Conservation (phyloP, 2,329 filamentous ascomycete genomes). For the Exophiala oligosperma region DNA sequence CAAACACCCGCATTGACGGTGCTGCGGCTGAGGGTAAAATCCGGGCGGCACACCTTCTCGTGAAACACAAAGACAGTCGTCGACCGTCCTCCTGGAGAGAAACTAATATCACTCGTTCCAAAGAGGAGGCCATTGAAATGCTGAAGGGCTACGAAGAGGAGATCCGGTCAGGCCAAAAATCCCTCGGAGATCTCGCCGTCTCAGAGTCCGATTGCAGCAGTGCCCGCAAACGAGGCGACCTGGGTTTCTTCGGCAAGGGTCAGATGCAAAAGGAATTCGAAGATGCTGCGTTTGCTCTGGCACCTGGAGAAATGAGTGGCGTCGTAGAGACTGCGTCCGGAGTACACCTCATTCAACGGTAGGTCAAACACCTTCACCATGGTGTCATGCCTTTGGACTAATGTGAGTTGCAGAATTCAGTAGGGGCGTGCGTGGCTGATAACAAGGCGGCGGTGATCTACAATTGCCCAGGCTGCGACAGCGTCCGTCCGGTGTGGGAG, state of each 20-base stretch:
- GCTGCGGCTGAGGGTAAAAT: slow-evolving; percentile 73
- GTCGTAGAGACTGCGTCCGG: slow-evolving; percentile 92
- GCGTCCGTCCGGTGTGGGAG: not conserved
- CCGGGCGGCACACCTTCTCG: slow-evolving; percentile 84
- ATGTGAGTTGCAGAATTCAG: slow-evolving; percentile 18
- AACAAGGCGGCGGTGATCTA: not conserved
- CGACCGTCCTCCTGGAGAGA: slow-evolving; percentile 93
- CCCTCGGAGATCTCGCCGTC: slow-evolving; percentile 79
- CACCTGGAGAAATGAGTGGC: slow-evolving; percentile 81
- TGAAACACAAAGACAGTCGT: slow-evolving; percentile 89
- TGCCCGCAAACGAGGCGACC: slow-evolving; percentile 86
- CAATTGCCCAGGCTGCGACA: not conserved
- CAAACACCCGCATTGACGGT: slow-evolving; percentile 42
- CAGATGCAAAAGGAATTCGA: slow-evolving; percentile 99
- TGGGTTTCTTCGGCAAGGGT: slow-evolving; percentile 90
- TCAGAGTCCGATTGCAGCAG: slow-evolving; percentile 95
- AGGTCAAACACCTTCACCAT: slow-evolving; percentile 32
- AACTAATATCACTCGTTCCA: slow-evolving; percentile 80
- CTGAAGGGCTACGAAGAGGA: slow-evolving; percentile 72
- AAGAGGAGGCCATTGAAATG: slow-evolving; percentile 80
- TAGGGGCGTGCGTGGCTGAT: slow-evolving; percentile 1
- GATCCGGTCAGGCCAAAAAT: slow-evolving; percentile 69
- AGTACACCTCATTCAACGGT: slow-evolving; percentile 94
- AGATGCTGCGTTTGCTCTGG: slow-evolving; percentile 87
- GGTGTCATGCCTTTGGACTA: slow-evolving; percentile 2